These are phyloP conservation scores for Chrysopogon serrulatus DNA, from an alignment of 176 grass and related monocot genomes.

Conservation along the genomic window DNA sequence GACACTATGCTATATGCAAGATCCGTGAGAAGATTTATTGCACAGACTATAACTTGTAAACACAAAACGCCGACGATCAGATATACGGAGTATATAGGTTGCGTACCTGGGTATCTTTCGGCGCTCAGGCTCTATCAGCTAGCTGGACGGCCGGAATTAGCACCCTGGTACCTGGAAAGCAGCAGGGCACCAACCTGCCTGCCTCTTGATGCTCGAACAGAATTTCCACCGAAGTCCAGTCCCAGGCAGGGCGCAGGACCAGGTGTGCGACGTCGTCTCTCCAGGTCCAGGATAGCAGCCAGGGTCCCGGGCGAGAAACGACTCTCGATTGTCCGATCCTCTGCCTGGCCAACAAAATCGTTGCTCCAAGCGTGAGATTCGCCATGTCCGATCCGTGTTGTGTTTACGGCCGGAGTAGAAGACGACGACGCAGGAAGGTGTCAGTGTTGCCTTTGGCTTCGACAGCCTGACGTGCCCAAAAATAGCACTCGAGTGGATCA, in stretches of 20 bases:
- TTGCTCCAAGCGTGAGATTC: constrained; percentile 16
- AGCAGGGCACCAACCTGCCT: background rate
- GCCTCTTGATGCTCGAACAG: background rate
- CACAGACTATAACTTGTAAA: background rate
- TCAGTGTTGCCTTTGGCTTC: background rate
- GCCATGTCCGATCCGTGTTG: background rate
- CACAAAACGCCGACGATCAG: background rate
- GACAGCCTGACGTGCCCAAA: constrained; percentile 7
- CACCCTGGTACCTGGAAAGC: constrained; percentile 6
- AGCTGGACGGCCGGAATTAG: constrained; percentile 9
- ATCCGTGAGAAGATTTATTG: background rate
- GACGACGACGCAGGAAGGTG: background rate
- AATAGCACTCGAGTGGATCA: constrained; percentile 7
- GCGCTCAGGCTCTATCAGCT: background rate
- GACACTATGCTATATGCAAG: background rate
- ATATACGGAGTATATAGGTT: background rate
- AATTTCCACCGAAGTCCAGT: background rate
- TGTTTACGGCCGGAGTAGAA: background rate
- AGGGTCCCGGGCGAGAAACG: background rate
- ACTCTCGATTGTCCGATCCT: background rate
- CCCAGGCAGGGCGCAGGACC: too few species aligned
- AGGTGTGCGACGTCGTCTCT: background rate
- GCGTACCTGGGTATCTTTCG: background rate
- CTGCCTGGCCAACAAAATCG: background rate
- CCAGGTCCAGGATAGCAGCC: constrained; percentile 13